Conservation (phyloP, 352 stramenopile genomes). For the Globisporangium heterothallicum region DNA sequence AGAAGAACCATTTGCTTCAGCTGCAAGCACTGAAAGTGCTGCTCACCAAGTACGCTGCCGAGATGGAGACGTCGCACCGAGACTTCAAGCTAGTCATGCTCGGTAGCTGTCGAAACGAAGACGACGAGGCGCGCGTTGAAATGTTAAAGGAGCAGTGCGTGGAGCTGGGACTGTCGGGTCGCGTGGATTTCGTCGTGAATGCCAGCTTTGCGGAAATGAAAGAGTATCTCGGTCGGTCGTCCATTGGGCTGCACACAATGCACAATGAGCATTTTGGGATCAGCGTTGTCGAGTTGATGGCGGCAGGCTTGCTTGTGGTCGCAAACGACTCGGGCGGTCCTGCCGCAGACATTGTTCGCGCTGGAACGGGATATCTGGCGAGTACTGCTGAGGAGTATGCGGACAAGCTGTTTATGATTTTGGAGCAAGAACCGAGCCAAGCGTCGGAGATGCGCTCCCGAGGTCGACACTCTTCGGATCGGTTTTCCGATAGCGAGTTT, state of each 20-base stretch:
- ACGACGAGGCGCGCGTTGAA: slow-evolving; percentile 90
- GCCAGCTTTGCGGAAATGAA: slow-evolving; percentile 92
- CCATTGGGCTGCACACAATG: slow-evolving; percentile 99
- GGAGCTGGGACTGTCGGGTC: slow-evolving; percentile 65
- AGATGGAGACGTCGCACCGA: slow-evolving; percentile 33
- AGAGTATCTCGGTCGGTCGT: slow-evolving; percentile 72
- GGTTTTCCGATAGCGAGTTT: slow-evolving; percentile 78
- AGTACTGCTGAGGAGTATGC: slow-evolving; percentile 88
- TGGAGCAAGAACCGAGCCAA: slow-evolving; percentile 31
- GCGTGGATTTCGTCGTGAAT: slow-evolving; percentile 95
- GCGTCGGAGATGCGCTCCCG: slow-evolving; percentile 31
- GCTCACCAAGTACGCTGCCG: slow-evolving; percentile 35
- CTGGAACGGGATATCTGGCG: slow-evolving; percentile 77
- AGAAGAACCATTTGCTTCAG: slow-evolving; percentile 98
- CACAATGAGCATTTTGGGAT: slow-evolving; percentile 99
- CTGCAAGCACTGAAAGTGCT: slow-evolving; percentile 84
- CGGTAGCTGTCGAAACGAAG: slow-evolving; percentile 92
- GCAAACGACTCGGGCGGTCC: slow-evolving; percentile 98
- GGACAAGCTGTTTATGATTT: slow-evolving; percentile 56
- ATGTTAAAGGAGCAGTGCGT: slow-evolving; percentile 75
- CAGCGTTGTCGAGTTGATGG: slow-evolving; percentile 99
- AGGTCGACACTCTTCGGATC: slow-evolving; percentile 39
- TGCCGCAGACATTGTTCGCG: slow-evolving; percentile 89
- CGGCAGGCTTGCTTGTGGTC: slow-evolving; percentile 92
- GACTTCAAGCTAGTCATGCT: slow-evolving; percentile 93